phyloP scores from a whole-genome alignment of 2,329 filamentous ascomycete species.

The Penicillium sp. region DNA sequence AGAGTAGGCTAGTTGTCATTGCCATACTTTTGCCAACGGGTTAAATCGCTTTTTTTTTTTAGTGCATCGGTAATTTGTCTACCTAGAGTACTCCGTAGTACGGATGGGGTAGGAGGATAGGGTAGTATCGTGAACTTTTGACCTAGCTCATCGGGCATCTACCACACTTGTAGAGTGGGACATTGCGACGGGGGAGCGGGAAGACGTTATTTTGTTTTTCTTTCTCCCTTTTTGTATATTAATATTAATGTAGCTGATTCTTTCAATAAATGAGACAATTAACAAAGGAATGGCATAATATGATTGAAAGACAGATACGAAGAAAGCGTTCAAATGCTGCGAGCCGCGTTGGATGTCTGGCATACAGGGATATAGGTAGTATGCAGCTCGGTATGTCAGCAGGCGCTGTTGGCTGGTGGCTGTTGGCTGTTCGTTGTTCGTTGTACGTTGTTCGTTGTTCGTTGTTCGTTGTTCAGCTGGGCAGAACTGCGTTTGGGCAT shows the following conservation, averaged over 20 bases:
- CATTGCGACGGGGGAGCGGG: not conserved
- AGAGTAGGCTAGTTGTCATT: not conserved
- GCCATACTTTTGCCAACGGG: not conserved
- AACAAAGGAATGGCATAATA: constrained; percentile 1
- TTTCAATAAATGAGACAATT: not conserved
- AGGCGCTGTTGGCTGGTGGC: not conserved
- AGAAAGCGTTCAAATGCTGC: not conserved
- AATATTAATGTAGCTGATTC: not conserved
- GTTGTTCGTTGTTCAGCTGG: no score
- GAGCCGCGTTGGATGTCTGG: not conserved
- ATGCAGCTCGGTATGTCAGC: not conserved
- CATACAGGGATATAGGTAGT: not conserved
- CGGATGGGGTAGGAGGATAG: not conserved
- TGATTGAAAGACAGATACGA: not conserved
- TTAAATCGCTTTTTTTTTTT: not conserved
- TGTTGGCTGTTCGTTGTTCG: not conserved
- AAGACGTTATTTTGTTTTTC: not conserved
- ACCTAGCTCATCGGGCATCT: not conserved
- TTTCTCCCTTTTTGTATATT: not conserved
- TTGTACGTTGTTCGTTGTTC: no score
- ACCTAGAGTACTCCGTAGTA: no score
- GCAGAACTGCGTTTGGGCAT: constrained; percentile 2
- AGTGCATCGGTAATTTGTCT: not conserved
- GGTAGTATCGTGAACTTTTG: not conserved
- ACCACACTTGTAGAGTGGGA: not conserved